Evolutionary conservation across 169 alveolate genomes (phyloP).

Genomic region (Babesia bovis): DNA sequence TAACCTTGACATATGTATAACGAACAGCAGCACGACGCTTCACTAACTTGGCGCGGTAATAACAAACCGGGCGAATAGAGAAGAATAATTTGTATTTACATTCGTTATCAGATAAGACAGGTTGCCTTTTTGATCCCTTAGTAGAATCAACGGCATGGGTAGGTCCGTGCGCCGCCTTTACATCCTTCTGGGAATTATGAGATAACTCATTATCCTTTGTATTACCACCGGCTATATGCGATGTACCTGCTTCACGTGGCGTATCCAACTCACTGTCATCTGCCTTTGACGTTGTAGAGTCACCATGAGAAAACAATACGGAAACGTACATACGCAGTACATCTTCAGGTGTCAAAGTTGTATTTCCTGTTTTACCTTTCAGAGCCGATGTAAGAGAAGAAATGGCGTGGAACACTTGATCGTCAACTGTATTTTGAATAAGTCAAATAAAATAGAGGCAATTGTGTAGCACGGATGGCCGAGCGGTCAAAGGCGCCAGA

Average conservation of each 20-base stretch:
- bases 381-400: background rate
- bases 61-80: background rate
- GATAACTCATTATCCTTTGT: background rate
- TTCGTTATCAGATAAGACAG: background rate
- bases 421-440: constrained; percentile 1
- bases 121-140: background rate
- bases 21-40: constrained; percentile 11
- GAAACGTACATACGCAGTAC: background rate
- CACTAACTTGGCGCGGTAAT: constrained; percentile 5
- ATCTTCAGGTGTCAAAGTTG: background rate
- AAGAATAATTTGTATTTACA: background rate
- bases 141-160: background rate
- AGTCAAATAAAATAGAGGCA: constrained; percentile 7
- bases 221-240: background rate
- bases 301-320: background rate
- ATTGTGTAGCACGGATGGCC: constrained; percentile 85
- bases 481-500: constrained; percentile 91
- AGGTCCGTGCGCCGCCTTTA: background rate
- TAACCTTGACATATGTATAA: constrained; percentile 17
- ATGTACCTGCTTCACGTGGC: background rate
- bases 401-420: background rate
- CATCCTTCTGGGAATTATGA: background rate
- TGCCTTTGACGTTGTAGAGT: background rate
- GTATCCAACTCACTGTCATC: background rate
- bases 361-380: background rate